Conservation (phyloP, 768 basidiomycete species). For the Pleurotus sapidus region DNA sequence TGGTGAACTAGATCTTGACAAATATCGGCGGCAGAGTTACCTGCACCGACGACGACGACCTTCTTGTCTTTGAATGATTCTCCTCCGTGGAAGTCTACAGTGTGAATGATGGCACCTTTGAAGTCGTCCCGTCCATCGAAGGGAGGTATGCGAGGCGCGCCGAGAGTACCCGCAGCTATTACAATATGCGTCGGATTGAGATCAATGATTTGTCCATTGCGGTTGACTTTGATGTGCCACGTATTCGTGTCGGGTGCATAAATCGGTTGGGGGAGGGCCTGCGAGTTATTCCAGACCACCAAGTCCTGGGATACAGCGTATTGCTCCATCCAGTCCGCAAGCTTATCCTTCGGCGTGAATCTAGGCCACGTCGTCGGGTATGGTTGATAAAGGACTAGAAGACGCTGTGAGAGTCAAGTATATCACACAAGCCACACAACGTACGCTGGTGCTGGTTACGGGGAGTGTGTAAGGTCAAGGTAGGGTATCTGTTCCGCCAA, state of each 20-base stretch:
- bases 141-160: conserved; percentile 28
- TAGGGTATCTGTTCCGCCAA: conserved; percentile 42
- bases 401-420: not conserved
- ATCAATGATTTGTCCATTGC: conserved; percentile 22
- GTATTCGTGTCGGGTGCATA: conserved; percentile 27
- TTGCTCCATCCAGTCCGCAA: conserved; percentile 43
- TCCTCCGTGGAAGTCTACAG: conserved; percentile 26
- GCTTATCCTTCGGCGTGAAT: conserved; percentile 37
- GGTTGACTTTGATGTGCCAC: conserved; percentile 33
- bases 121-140: conserved; percentile 23
- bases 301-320: conserved; percentile 39
- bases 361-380: conserved; percentile 37
- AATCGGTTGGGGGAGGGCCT: conserved; percentile 24
- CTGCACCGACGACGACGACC: conserved; percentile 39
- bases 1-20: conserved; percentile 31
- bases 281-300: conserved; percentile 38
- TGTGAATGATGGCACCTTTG: conserved; percentile 28
- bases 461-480: conserved; percentile 35
- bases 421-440: not conserved
- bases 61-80: conserved; percentile 26
- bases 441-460: conserved; percentile 11
- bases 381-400: conserved; percentile 34
- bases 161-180: conserved; percentile 34
- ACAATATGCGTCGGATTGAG: conserved; percentile 38
- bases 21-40: conserved; percentile 36